Conservation (phyloP, 2,329 filamentous ascomycete species). For the Trichoderma sp. region DNA sequence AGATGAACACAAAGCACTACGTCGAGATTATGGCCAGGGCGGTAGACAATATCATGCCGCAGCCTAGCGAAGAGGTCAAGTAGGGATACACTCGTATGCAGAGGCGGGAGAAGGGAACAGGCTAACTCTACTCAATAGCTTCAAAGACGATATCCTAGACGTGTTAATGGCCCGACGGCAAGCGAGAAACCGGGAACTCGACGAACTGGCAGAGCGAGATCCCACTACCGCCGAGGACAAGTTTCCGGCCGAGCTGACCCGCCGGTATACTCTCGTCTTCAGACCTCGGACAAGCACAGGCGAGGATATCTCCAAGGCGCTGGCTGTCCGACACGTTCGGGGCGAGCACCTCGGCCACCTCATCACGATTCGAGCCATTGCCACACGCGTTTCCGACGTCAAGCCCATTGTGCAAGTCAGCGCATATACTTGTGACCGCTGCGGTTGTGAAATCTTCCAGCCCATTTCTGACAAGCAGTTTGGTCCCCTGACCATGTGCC, state of each 20-base stretch:
- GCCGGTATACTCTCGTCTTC: slow-evolving; percentile 94
- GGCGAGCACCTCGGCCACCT: slow-evolving; percentile 91
- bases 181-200: slow-evolving; percentile 78
- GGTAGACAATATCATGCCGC: slow-evolving; percentile 83
- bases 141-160: slow-evolving; percentile 97
- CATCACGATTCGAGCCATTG: slow-evolving; percentile 92
- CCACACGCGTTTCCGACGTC: slow-evolving; percentile 93
- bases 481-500: slow-evolving; percentile 81
- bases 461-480: slow-evolving; percentile 90
- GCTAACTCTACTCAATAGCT: slow-evolving; percentile 51
- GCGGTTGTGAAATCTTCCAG: slow-evolving; percentile 96
- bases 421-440: slow-evolving; percentile 95
- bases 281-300: slow-evolving; percentile 79
- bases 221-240: slow-evolving; percentile 68
- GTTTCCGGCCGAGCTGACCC: slow-evolving; percentile 88
- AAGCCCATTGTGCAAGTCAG: slow-evolving; percentile 98
- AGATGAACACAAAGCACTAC: slow-evolving; percentile 92
- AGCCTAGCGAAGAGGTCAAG: slow-evolving; percentile 74
- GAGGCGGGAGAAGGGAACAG: not conserved
- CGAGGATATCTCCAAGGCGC: slow-evolving; percentile 62
- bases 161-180: slow-evolving; percentile 93
- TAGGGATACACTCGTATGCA: slow-evolving; percentile 44
- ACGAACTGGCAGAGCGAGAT: slow-evolving; percentile 67
- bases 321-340: slow-evolving; percentile 91
- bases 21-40: slow-evolving; percentile 88